Base-by-base conservation (phyloP, 768 basidiomycete genomes). In the Mycena maculata region DNA sequence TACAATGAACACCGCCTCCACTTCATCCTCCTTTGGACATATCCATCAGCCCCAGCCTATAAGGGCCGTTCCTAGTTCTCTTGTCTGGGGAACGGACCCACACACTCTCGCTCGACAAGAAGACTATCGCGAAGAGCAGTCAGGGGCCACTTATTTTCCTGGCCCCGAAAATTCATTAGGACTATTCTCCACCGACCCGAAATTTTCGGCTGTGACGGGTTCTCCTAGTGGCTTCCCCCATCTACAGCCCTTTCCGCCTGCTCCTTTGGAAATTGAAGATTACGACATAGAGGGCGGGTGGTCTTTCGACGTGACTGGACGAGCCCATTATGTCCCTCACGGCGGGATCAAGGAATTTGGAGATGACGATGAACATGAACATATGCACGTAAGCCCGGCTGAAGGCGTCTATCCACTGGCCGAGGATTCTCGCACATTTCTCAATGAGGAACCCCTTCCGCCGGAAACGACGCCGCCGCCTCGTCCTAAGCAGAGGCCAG, bases 211-310 rank as follows among this genome's bases (percentile, higher is more conserved):
- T 11, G 42, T 18, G 27, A 60, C 48, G 6, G 39, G 39, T 41
- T 53, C 61, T 45, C 42, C 60, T 25, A 18, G 36, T 67, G 23
- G 49, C 4, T 23, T 22, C 13, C 42, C 33, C 38, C 45, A 38
- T 41, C 15, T 54, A 11, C 45, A 44, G 52, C 42, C 49, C 31
- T 58, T 47, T n/a, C 66, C 60, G 6, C 63, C 33, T 38, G 16
- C 59, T 50, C 50, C 33, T 20, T 27, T 28, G 27, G 16, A 61
- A 53, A 65, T 69, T 13, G 28, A 64, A 61, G 62, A 69, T 23
- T 63, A 45, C 42, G 65, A 73, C 9, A 56, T 55, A 30, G 70
- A 71, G 55, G 72, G 72, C 25, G 72, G 70, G 2, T 73, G 72
- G 72, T 49, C 53, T 7, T 28, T 50, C 27, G 70, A 73, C 54